Base-by-base conservation (phyloP, 345 rosid species). In the Eucalyptus pauciflora region DNA sequence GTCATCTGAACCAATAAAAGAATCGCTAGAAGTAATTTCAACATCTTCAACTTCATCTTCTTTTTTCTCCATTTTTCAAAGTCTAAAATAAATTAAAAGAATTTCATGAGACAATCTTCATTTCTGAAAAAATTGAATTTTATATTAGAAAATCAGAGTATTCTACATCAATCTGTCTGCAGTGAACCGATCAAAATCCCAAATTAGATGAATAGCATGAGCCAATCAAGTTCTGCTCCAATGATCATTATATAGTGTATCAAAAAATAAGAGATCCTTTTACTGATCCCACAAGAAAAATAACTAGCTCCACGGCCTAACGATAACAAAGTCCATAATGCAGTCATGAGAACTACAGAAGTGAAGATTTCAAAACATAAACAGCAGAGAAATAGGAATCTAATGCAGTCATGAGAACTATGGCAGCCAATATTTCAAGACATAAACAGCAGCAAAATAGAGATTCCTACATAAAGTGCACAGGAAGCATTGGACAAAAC, bases 1-100 rank as follows among this genome's bases (percentile, higher is more conserved):
- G 25, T 92, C 96, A 85, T 96, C 97, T 48, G 97, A 90, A 88
- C 56, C 90, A n/a, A 93, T 88, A 87, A 93, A 93, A 89, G 99
- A 95, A 92, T 94, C 95, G 49, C 92, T 90, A 87, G 95, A 94
- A 87, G 76, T 49, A 86, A 71, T 88, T 62, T 50, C 85, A 31
- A 71, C 48, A 50, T 86, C 89, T 88, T 86, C 88, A 29, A n/a
- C 88, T 41, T 64, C 86, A 14, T 50, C 86, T 41, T 88, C 31
- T 58, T 86, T 86, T n/a, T 79, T 88, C 89, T 94, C 95, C 94
- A 95, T 94, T 64, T 89, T 31, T 80, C n/a, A 58, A 88, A 71
- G 45, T 71, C 50, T 27, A 27, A 37, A 87, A 87, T 41, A 31
- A 86, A 86, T 86, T 86, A 52, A 51, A 51, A 86, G 87, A 86